Evolutionary conservation across 2,329 filamentous ascomycete genomes (phyloP).

Genomic region (Phaeosphaeria sp.): DNA sequence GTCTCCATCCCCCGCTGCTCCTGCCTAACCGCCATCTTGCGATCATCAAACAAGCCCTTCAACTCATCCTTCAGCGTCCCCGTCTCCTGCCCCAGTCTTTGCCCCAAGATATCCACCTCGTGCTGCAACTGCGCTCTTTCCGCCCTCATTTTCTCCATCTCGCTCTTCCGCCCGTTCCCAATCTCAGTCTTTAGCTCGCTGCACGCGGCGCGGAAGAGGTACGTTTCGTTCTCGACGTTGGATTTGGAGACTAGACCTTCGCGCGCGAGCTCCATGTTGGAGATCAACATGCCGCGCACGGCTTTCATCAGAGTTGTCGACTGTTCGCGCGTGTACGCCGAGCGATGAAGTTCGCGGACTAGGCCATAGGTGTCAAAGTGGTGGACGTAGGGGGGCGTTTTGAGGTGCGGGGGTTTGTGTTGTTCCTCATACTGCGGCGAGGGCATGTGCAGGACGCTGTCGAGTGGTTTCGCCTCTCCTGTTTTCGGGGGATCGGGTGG

Average conservation of each 20-base stretch:
- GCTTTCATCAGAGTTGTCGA: slow-evolving; percentile 92
- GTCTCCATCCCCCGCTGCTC: slow-evolving; percentile 87
- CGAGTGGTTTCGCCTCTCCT: slow-evolving; percentile 43
- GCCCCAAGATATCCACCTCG: slow-evolving; percentile 90
- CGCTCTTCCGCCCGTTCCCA: slow-evolving; percentile 74
- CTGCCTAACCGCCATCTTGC: slow-evolving; percentile 88
- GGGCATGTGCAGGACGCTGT: slow-evolving; percentile 52
- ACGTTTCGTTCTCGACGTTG: slow-evolving; percentile 92
- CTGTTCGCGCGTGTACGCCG: slow-evolving; percentile 76
- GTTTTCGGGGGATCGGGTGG: slow-evolving; percentile 30
- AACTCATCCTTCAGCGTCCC: slow-evolving; percentile 84
- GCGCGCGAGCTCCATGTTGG: slow-evolving; percentile 82
- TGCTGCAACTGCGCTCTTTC: slow-evolving; percentile 88
- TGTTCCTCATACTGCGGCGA: slow-evolving; percentile 47
- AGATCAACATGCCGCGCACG: slow-evolving; percentile 75
- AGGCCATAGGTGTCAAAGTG: slow-evolving; percentile 95
- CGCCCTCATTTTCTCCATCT: slow-evolving; percentile 81
- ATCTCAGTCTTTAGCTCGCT: slow-evolving; percentile 90
- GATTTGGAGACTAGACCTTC: slow-evolving; percentile 84
- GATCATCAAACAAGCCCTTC: slow-evolving; percentile 95
- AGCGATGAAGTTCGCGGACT: slow-evolving; percentile 76
- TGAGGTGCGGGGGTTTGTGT: slow-evolving; percentile 69
- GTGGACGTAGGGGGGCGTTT: slow-evolving; percentile 83
- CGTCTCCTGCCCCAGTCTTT: slow-evolving; percentile 84
- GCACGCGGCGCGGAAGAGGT: slow-evolving; percentile 92